phyloP scores from a whole-genome alignment of 352 stramenopile genomes.

The Pythium periplocum region DNA sequence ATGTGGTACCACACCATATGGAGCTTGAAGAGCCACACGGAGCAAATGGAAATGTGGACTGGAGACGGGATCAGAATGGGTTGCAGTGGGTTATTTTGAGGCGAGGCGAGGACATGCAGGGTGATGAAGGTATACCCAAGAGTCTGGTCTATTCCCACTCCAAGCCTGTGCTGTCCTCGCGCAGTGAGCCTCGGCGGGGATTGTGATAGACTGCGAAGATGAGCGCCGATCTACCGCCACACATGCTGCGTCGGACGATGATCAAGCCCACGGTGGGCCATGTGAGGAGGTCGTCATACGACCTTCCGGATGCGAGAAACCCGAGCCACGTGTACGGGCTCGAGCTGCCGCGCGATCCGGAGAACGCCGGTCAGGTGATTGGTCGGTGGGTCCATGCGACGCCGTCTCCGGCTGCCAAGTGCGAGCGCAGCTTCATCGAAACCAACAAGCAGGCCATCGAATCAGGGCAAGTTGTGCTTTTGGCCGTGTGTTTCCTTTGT shows the following conservation, averaged over 20 bases:
- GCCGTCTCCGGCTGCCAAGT: constrained; percentile 53
- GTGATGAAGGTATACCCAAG: no score
- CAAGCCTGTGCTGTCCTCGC: background rate
- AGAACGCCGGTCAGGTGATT: constrained; percentile 69
- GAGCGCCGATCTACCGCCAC: constrained; percentile 27
- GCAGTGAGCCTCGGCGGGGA: background rate
- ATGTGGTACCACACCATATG: no score
- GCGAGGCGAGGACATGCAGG: no score
- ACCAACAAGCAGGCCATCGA: constrained; percentile 68
- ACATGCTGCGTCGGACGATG: constrained; percentile 67
- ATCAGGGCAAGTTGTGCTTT: constrained; percentile 26
- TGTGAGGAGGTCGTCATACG: constrained; percentile 55
- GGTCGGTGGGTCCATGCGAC: constrained; percentile 64
- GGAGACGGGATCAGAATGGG: no score
- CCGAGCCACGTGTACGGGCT: constrained; percentile 64
- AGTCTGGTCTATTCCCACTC: no score
- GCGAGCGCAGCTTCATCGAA: constrained; percentile 70
- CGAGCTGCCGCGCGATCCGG: constrained; percentile 59
- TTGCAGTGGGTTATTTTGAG: no score
- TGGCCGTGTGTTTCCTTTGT: no score
- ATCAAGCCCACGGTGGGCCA: constrained; percentile 72
- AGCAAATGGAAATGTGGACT: no score
- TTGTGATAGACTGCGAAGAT: constrained; percentile 14
- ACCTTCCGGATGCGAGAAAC: constrained; percentile 62
- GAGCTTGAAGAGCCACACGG: no score